Conservation (phyloP, 495 filamentous ascomycete genomes). For the Penicillium salamii region DNA sequence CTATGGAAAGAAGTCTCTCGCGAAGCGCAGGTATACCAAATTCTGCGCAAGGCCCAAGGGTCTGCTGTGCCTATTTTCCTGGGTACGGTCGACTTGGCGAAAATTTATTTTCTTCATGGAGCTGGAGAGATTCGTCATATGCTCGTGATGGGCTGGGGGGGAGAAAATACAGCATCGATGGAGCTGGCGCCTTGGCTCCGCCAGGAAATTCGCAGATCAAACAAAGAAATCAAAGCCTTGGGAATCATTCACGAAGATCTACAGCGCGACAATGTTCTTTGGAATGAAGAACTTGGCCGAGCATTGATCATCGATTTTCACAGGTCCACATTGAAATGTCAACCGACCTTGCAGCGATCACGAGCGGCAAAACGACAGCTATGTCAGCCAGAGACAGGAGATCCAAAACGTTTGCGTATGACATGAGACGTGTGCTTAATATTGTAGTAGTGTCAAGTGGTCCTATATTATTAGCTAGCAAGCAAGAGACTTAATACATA, state of each 20-base stretch:
- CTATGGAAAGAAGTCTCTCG: no score
- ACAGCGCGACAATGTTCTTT: conserved; percentile 26
- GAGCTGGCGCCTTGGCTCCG: background rate
- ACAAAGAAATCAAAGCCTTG: conserved; percentile 16
- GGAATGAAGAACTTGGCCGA: conserved; percentile 26
- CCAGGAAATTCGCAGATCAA: conserved; percentile 12
- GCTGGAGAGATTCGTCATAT: conserved; percentile 44
- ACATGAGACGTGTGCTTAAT: no score
- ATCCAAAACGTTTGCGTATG: conserved; percentile 14
- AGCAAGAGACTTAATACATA: no score
- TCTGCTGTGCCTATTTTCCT: conserved; percentile 42
- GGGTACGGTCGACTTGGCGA: conserved; percentile 38
- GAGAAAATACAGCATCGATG: conserved; percentile 13
- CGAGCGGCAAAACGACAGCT: conserved; percentile 11
- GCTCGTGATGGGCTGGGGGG: conserved; percentile 47
- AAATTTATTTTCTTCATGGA: no score
- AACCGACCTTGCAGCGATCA: conserved; percentile 3
- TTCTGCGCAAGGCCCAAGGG: conserved; percentile 36
- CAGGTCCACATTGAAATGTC: conserved; percentile 10
- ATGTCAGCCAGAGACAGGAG: conserved; percentile 6
- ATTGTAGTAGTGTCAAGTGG: no score
- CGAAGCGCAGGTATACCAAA: conserved; percentile 43
- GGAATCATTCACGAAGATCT: conserved; percentile 24
- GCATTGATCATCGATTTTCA: conserved; percentile 32
- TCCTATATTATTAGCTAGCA: no score